Percentiles rank a stretch among this genome's conserved stretches.
These are phyloP conservation scores for Diaporthe aspalathi DNA, from an alignment of 2,329 filamentous ascomycete genomes.

Conservation along the genomic window DNA sequence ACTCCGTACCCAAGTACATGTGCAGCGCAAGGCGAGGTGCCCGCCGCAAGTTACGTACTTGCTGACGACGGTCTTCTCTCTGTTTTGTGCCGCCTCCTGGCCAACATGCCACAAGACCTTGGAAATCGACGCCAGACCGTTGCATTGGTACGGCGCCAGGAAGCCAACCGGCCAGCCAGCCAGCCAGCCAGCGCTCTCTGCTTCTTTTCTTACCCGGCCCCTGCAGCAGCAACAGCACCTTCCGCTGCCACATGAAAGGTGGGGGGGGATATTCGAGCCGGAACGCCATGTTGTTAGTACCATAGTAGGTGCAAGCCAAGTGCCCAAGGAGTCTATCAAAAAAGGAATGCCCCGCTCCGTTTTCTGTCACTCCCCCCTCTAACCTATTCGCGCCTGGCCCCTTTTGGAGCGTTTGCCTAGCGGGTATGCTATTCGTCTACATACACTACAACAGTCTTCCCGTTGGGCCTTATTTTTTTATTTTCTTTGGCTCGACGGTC, in stretches of 20 bases:
- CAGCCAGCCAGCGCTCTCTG: background rate
- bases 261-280: background rate
- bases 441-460: background rate
- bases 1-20: background rate
- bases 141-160: slow-evolving; percentile 19
- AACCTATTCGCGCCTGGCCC: slow-evolving; percentile 10
- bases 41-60: slow-evolving; percentile 9
- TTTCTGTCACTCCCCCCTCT: background rate
- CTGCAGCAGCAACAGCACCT: background rate
- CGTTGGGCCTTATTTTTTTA: background rate
- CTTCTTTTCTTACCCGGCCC: background rate
- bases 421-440: background rate
- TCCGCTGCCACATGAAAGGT: slow-evolving; percentile 17
- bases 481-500: slow-evolving; percentile 21
- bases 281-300: background rate
- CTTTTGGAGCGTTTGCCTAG: background rate
- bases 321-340: background rate
- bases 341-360: slow-evolving; percentile 30
- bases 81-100: slow-evolving; percentile 22
- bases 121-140: slow-evolving; percentile 15
- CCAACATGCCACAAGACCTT: slow-evolving; percentile 8
- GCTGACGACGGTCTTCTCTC: background rate
- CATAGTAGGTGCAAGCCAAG: background rate
- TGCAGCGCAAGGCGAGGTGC: background rate
- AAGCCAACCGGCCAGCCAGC: background rate